Evolutionary conservation across 2,329 filamentous ascomycete genomes (phyloP).

Genomic region (Stemphylium vesicarium): DNA sequence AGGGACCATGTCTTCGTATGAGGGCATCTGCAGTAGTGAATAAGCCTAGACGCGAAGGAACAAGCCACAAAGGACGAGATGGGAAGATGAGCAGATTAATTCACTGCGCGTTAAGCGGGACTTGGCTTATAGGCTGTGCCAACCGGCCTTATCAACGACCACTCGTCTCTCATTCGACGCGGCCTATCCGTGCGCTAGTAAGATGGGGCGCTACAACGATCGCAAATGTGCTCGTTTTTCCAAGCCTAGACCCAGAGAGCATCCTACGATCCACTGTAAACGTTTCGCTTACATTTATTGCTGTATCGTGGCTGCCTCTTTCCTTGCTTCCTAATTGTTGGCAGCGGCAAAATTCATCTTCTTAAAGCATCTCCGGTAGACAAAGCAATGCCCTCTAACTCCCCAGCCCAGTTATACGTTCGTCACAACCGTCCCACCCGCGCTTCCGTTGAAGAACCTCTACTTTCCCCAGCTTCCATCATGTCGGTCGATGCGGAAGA

Average conservation of each 20-base stretch:
- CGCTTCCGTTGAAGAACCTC: neutral
- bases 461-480: neutral
- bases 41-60: too few relatives aligned
- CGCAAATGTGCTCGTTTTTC: slow-evolving; percentile 9
- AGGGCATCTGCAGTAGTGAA: too few relatives aligned
- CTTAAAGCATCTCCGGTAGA: neutral
- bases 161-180: neutral
- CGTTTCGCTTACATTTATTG: too few relatives aligned
- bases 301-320: neutral
- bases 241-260: neutral
- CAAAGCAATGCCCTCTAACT: too few relatives aligned
- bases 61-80: too few relatives aligned
- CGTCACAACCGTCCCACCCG: neutral
- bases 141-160: too few relatives aligned
- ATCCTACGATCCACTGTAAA: too few relatives aligned
- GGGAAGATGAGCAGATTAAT: too few relatives aligned
- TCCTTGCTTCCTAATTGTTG: neutral
- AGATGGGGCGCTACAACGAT: slow-evolving; percentile 1
- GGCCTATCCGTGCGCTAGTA: neutral
- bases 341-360: neutral
- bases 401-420: neutral
- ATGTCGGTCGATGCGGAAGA: neutral
- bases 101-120: too few relatives aligned
- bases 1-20: too few relatives aligned
- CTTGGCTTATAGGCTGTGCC: too few relatives aligned